A percentile compares a stretch with the other conserved stretches of the same genome.
phyloP scores from a whole-genome alignment of 1,284 basidiomycete genomes.

The Volvariella volvacea region DNA sequence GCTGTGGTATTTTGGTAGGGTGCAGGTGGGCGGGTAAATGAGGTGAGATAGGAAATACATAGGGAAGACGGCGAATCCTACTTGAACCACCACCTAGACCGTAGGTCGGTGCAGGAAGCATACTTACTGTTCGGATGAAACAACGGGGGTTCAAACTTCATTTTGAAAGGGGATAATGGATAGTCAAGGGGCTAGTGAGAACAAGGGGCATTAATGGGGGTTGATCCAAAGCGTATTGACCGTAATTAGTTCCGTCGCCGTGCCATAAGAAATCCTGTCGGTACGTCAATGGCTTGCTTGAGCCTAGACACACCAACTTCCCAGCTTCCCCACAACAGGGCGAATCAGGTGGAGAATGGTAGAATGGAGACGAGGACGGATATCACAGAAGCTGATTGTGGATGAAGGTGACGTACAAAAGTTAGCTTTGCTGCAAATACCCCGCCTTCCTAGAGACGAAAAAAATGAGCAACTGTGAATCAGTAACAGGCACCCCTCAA shows the following conservation, averaged over 20 bases:
- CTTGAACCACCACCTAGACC: no score
- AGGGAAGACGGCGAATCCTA: no score
- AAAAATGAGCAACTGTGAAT: background rate
- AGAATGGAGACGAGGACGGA: background rate
- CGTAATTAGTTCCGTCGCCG: constrained; percentile 6
- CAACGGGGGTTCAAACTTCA: constrained; percentile 96
- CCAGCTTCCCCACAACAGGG: constrained; percentile 1
- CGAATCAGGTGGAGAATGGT: constrained; percentile 6
- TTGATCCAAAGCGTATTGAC: constrained; percentile 1
- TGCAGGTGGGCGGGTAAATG: no score
- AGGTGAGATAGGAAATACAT: no score
- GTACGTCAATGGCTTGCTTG: no score
- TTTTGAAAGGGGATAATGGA: constrained; percentile 94
- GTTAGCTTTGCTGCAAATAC: constrained; percentile 90
- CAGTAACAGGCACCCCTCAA: background rate
- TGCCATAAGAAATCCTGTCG: no score
- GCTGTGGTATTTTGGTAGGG: background rate
- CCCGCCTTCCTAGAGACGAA: constrained; percentile 78
- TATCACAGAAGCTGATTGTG: constrained; percentile 4
- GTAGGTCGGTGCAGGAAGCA: constrained; percentile 4
- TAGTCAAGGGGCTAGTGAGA: constrained; percentile 76
- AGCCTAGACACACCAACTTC: no score
- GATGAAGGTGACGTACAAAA: constrained; percentile 49
- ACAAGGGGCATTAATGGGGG: constrained; percentile 7
- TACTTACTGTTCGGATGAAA: constrained; percentile 94